Conservation (phyloP, 1,284 basidiomycete genomes). For the Tremellales sp. region DNA sequence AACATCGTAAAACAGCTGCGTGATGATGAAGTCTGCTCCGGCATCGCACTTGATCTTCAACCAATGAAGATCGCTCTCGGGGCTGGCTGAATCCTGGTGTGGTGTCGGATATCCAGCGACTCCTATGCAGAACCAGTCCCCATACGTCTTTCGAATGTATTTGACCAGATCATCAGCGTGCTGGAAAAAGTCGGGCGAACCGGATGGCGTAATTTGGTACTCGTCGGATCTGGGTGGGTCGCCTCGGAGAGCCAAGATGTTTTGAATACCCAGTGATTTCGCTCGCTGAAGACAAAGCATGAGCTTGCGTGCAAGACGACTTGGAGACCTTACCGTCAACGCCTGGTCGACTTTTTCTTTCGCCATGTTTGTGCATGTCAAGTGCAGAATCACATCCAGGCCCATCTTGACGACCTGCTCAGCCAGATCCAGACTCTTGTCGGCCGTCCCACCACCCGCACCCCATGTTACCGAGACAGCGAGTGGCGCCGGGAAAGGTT, state of each 20-base stretch:
- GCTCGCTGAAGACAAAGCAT: conserved; percentile 58
- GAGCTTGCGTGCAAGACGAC: conserved; percentile 1
- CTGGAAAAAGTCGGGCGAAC: conserved; percentile 76
- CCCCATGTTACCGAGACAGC: conserved; percentile 93
- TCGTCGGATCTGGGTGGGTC: conserved; percentile 92
- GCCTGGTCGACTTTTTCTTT: conserved; percentile 80
- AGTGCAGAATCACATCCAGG: conserved; percentile 76
- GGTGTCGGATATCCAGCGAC: conserved; percentile 84
- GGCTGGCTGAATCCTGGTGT: conserved; percentile 65
- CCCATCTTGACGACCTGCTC: conserved; percentile 56
- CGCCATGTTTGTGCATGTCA: conserved; percentile 98
- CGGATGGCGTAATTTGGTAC: conserved; percentile 82
- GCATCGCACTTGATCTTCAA: conserved; percentile 89
- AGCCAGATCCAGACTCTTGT: conserved; percentile 81
- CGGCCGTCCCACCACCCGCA: conserved; percentile 88
- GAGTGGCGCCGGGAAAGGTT: conserved; percentile 56
- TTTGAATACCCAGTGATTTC: conserved; percentile 76
- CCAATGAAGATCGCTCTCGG: conserved; percentile 68
- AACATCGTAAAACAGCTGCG: conserved; percentile 96
- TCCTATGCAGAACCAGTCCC: conserved; percentile 76
- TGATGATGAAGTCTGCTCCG: conserved; percentile 92
- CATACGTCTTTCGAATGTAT: conserved; percentile 85
- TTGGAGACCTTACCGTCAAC: conserved; percentile 59
- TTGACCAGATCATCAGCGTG: conserved; percentile 85
- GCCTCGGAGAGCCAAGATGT: conserved; percentile 87